Evolutionary conservation across 768 basidiomycete species (phyloP).

Genomic region (Obba rivulosa): DNA sequence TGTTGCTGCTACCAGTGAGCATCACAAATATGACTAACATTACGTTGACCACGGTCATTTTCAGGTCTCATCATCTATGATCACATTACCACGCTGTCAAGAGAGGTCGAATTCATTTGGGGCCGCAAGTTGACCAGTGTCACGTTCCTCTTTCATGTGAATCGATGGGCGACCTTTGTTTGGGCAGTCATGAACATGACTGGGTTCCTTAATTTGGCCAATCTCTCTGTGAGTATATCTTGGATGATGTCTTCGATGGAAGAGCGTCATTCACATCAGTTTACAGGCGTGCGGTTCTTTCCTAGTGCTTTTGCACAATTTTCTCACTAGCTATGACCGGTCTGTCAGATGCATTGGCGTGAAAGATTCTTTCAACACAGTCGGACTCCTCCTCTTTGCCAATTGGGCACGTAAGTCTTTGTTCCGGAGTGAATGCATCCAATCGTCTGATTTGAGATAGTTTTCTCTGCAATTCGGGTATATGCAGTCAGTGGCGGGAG

Average conservation of each 20-base stretch:
- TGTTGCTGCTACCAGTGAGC: no score
- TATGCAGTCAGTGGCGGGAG: not conserved
- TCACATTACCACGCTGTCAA: not conserved
- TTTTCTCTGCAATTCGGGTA: not conserved
- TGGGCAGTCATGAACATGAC: not conserved
- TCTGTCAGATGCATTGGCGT: no score
- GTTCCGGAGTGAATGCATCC: not conserved
- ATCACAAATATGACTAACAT: no score
- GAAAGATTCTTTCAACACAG: no score
- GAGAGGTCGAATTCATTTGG: not conserved
- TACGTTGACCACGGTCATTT: no score
- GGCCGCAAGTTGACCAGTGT: not conserved
- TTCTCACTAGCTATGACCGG: no score
- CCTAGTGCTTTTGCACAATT: no score
- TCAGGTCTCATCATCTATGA: not conserved
- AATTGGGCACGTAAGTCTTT: not conserved
- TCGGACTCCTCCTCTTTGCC: not conserved
- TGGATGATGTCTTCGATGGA: not conserved
- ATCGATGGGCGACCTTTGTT: not conserved
- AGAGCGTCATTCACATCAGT: not conserved
- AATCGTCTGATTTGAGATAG: not conserved
- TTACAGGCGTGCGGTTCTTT: no score
- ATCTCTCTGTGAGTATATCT: not conserved
- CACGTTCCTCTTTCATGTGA: not conserved
- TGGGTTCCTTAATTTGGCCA: not conserved